These are phyloP conservation scores for Fusarium albosuccineum DNA, from an alignment of 2,329 filamentous ascomycete species.

Conservation along the genomic window DNA sequence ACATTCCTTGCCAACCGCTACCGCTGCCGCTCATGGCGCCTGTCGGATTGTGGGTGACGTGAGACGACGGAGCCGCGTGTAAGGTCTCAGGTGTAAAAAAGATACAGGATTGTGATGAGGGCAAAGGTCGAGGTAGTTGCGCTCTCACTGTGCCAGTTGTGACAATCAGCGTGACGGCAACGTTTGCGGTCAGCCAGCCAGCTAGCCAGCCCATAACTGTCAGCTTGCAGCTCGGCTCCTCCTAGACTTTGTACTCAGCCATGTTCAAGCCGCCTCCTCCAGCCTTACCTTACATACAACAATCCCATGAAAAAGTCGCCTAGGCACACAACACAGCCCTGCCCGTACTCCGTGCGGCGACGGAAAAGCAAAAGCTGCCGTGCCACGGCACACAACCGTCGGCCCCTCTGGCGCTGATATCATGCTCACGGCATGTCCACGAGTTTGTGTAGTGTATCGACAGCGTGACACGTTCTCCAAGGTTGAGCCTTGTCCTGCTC, in stretches of 20 bases:
- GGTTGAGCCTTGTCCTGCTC: no score
- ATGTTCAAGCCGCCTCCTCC: constrained; percentile 12
- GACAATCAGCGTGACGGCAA: constrained; percentile 14
- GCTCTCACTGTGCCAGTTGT: background rate
- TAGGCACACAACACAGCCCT: constrained; percentile 10
- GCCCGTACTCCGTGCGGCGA: constrained; percentile 22
- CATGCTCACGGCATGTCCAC: background rate
- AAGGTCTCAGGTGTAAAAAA: background rate
- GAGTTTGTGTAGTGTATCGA: background rate
- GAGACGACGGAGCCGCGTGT: constrained; percentile 30
- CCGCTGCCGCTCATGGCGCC: constrained; percentile 7
- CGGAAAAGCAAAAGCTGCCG: constrained; percentile 27
- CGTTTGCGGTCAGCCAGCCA: constrained; percentile 23
- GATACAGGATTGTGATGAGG: background rate
- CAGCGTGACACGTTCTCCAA: background rate
- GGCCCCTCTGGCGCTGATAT: background rate
- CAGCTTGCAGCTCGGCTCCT: constrained; percentile 20
- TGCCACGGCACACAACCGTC: constrained; percentile 22
- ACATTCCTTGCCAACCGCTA: constrained; percentile 2
- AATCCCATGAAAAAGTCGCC: background rate
- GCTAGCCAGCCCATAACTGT: constrained; percentile 11
- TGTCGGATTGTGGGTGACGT: constrained; percentile 31
- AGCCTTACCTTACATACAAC: constrained; percentile 6
- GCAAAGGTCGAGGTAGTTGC: background rate
- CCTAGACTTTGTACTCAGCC: constrained; percentile 13